Percentiles rank a stretch among this genome's conserved stretches.
Evolutionary conservation across 1,284 basidiomycete genomes (phyloP).

Genomic region (Leccinum proliferum): DNA sequence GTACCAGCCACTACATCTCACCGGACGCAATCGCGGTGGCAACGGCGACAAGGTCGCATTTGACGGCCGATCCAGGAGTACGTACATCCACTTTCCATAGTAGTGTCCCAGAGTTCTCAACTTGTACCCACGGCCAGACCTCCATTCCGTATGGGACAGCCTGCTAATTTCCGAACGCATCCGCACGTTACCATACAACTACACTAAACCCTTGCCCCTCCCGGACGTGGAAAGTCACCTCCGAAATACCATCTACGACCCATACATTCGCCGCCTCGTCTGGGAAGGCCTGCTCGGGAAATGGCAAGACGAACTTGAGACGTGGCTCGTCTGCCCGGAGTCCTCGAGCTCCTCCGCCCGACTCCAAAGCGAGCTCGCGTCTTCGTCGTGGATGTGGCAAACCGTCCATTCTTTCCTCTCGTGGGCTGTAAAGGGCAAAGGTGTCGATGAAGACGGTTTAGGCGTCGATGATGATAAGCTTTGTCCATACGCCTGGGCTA

Average conservation of each 20-base stretch:
- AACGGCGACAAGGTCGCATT: constrained; percentile 73
- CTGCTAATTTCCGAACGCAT: constrained; percentile 79
- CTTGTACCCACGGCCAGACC: constrained; percentile 39
- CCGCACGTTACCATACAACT: constrained; percentile 69
- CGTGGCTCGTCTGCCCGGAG: constrained; percentile 66
- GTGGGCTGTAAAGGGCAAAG: neutral
- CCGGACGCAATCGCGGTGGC: constrained; percentile 80
- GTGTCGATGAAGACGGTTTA: constrained; percentile 11
- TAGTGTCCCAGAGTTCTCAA: neutral
- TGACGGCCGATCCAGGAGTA: constrained; percentile 64
- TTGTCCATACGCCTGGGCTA: constrained; percentile 78
- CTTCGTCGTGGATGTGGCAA: constrained; percentile 17
- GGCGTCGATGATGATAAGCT: constrained; percentile 56
- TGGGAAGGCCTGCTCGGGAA: constrained; percentile 71
- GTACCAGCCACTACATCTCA: constrained; percentile 89
- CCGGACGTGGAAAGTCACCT: constrained; percentile 68
- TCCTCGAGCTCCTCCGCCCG: constrained; percentile 4
- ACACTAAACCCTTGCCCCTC: constrained; percentile 63
- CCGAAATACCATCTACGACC: constrained; percentile 80
- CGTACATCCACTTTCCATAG: constrained; percentile 15
- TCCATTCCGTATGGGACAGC: constrained; percentile 86
- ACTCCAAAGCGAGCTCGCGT: neutral
- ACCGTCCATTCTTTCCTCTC: constrained; percentile 23
- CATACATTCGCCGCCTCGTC: constrained; percentile 82
- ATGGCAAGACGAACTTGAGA: constrained; percentile 53